Percentiles rank a stretch among this genome's conserved stretches.
Evolutionary conservation across 139 green algal species (phyloP).

Genomic region (Chlorella sp.): DNA sequence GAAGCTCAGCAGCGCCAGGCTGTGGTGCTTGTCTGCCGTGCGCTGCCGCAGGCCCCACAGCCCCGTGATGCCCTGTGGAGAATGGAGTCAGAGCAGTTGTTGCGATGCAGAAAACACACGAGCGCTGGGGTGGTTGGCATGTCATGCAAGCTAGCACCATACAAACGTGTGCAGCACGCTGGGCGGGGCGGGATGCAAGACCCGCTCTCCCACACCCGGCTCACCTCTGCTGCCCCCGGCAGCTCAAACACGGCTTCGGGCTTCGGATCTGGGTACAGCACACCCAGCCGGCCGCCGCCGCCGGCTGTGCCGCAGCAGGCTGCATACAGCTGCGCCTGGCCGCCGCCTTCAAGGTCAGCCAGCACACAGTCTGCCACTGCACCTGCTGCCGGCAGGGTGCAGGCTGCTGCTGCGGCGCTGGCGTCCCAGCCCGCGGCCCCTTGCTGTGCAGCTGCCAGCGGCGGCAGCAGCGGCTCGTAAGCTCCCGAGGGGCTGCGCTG

Average conservation of each 20-base stretch:
- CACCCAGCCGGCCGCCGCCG: slow-evolving; percentile 13
- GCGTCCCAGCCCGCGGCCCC: not conserved
- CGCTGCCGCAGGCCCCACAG: slow-evolving; percentile 21
- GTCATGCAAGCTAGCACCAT: no score
- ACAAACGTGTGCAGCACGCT: no score
- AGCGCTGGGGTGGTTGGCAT: no score
- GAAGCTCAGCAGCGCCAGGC: slow-evolving; percentile 26
- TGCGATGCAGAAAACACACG: no score
- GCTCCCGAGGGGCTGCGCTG: not conserved
- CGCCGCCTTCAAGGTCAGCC: slow-evolving; percentile 6
- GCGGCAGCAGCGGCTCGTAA: slow-evolving; percentile 15
- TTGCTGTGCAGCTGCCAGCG: not conserved
- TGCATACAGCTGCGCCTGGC: slow-evolving; percentile 25
- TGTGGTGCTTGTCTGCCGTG: slow-evolving; percentile 13
- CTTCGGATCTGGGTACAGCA: slow-evolving; percentile 20
- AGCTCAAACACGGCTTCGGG: slow-evolving; percentile 30
- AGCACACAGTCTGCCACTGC: slow-evolving; percentile 10
- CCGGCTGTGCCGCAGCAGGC: slow-evolving; percentile 1
- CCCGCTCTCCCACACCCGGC: not conserved
- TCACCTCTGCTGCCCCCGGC: slow-evolving; percentile 18
- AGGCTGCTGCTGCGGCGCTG: not conserved
- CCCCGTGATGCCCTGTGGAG: slow-evolving; percentile 18
- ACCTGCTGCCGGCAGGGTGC: slow-evolving; percentile 2
- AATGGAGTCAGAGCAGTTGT: not conserved
- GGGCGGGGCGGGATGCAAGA: no score